Base-by-base conservation (phyloP, 2,329 filamentous ascomycete species). In the Alternaria novae-zelandiae region DNA sequence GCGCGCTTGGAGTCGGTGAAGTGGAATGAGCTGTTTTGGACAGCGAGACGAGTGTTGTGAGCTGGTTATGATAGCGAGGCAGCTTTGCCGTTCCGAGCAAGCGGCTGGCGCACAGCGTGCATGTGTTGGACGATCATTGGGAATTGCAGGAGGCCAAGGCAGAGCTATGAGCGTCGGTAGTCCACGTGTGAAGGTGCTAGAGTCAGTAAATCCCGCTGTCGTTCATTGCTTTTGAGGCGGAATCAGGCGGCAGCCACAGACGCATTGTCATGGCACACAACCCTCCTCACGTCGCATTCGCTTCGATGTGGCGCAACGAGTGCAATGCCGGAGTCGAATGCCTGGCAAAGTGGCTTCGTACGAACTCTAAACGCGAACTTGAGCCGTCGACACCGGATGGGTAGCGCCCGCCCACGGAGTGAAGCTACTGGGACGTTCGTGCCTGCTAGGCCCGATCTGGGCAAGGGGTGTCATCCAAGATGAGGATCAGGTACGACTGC, bases 401-500 rank as follows among this genome's bases (percentile, higher is more conserved):
- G 64, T 69, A 68, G 68, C 59, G 69, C 62, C 64, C 64, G 67
- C 65, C 57, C 60, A 60, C 53, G 41, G 63, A 61, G 59, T 70
- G 65, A 68, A 65, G 69, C 69, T 66, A 70, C 53, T 41, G 46
- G 62, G 61, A 44, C 51, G 57, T 54, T 59, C 54, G 57, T 50
- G 50, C 59, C 25, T 54, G 63, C 66, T 70, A 72, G 41, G 54
- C 66, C 65, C 23, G 36, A 64, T 57, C 13, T 25, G 61, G 70
- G 23, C 63, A 68, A 63, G 65, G 26, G 12, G 28, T 55, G 41
- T 59, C 49, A 57, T 64, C 47, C 57, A 53, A 58, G 61, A 67
- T 57, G 70, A 60, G 59, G 66, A 70, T 70, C 69, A 69, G 69
- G 66, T 67, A 70, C 68, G 63, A 59, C 57, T 64, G 65, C 66